Evolutionary conservation across 2,329 filamentous ascomycete genomes (phyloP).

Genomic region (Trichoderma gracile): DNA sequence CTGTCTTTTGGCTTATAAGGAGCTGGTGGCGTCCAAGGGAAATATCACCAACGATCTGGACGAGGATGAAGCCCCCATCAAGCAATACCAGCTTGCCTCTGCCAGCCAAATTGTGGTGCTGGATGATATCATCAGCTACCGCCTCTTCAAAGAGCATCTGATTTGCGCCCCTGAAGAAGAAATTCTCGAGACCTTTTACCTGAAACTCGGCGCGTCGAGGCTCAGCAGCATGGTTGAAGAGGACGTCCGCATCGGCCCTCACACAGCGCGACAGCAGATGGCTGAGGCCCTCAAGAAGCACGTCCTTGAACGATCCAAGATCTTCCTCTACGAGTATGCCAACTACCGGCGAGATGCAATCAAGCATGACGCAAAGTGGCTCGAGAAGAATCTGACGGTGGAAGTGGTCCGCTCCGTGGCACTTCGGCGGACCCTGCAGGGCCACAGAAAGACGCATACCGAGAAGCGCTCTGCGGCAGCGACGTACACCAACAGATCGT

Average conservation of each 20-base stretch:
- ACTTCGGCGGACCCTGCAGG: slow-evolving; percentile 73
- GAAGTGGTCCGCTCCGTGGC: slow-evolving; percentile 76
- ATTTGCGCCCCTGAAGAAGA: slow-evolving; percentile 92
- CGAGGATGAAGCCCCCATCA: slow-evolving; percentile 67
- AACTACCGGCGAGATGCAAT: slow-evolving; percentile 75
- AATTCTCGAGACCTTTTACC: slow-evolving; percentile 78
- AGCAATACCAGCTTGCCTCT: slow-evolving; percentile 74
- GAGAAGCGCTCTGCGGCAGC: slow-evolving; percentile 76
- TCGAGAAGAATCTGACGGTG: slow-evolving; percentile 81
- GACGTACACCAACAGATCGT: slow-evolving; percentile 53
- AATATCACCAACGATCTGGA: slow-evolving; percentile 51
- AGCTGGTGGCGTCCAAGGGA: slow-evolving; percentile 56
- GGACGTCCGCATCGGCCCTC: slow-evolving; percentile 69
- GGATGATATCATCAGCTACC: slow-evolving; percentile 87
- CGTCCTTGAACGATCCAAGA: slow-evolving; percentile 81
- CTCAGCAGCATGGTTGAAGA: slow-evolving; percentile 79
- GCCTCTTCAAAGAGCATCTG: slow-evolving; percentile 80
- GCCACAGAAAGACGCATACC: slow-evolving; percentile 66
- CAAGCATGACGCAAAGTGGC: slow-evolving; percentile 84
- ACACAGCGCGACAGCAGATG: slow-evolving; percentile 65
- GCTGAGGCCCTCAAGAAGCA: slow-evolving; percentile 73
- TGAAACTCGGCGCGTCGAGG: slow-evolving; percentile 72
- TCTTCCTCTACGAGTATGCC: slow-evolving; percentile 79
- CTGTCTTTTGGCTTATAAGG: slow-evolving; percentile 82
- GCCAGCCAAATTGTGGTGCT: slow-evolving; percentile 74